These are phyloP conservation scores for Ochromonas danica DNA, from an alignment of 108 stramenopile genomes.

Conservation along the genomic window DNA sequence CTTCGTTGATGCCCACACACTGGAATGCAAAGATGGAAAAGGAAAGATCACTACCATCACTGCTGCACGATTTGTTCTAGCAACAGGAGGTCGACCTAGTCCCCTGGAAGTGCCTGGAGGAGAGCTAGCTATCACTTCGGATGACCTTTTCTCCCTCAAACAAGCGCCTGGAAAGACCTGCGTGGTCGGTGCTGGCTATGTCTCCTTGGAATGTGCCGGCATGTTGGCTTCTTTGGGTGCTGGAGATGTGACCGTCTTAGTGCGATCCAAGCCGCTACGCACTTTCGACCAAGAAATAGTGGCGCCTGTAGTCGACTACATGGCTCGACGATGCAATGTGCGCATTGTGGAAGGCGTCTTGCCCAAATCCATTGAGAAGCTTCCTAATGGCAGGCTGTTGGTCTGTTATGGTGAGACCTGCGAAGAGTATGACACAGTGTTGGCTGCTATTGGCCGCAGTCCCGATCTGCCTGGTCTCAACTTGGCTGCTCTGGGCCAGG, in stretches of 20 bases:
- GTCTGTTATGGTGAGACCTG: slow-evolving; percentile 76
- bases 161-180: slow-evolving; percentile 85
- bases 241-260: slow-evolving; percentile 82
- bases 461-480: slow-evolving; percentile 78
- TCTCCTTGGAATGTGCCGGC: slow-evolving; percentile 95
- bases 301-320: slow-evolving; percentile 74
- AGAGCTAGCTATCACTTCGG: slow-evolving; percentile 86
- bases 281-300: slow-evolving; percentile 95
- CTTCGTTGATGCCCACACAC: slow-evolving; percentile 69
- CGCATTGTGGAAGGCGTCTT: slow-evolving; percentile 17
- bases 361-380: slow-evolving; percentile 36
- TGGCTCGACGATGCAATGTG: slow-evolving; percentile 70
- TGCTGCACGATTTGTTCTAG: slow-evolving; percentile 79
- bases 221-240: slow-evolving; percentile 84
- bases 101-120: slow-evolving; percentile 51
- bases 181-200: slow-evolving; percentile 95
- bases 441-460: slow-evolving; percentile 83
- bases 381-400: slow-evolving; percentile 67
- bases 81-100: slow-evolving; percentile 87
- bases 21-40: slow-evolving; percentile 77
- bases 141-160: slow-evolving; percentile 89
- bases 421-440: slow-evolving; percentile 63
- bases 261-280: slow-evolving; percentile 86
- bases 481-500: slow-evolving; percentile 70
- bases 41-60: slow-evolving; percentile 61